A percentile compares a stretch with the other conserved stretches of the same genome.
phyloP scores from a whole-genome alignment of 1,284 basidiomycete species.

The Cutaneotrichosporon cavernicola region DNA sequence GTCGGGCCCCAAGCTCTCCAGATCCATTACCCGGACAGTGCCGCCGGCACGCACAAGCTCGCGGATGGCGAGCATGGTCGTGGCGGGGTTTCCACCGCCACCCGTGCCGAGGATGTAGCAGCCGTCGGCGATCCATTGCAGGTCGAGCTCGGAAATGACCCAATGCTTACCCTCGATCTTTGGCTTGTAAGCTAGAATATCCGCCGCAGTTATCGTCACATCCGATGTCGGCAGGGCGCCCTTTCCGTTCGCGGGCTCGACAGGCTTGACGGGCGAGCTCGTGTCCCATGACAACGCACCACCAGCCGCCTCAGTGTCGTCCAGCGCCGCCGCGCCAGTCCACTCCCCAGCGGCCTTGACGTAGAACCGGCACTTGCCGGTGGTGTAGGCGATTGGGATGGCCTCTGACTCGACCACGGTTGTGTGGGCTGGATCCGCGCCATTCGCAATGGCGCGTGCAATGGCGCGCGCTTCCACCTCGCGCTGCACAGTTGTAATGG shows the following conservation, averaged over 20 bases:
- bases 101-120: slow-evolving; percentile 47
- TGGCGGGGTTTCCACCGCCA: slow-evolving; percentile 40
- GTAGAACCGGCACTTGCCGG: slow-evolving; percentile 40
- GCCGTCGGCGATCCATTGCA: slow-evolving; percentile 44
- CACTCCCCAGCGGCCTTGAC: slow-evolving; percentile 49
- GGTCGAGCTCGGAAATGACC: slow-evolving; percentile 41
- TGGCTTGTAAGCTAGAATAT: slow-evolving; percentile 35
- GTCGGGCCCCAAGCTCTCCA: slow-evolving; percentile 24
- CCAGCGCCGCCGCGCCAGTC: slow-evolving; percentile 24
- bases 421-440: slow-evolving; percentile 54
- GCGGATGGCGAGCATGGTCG: slow-evolving; percentile 30
- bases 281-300: slow-evolving; percentile 11
- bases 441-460: slow-evolving; percentile 55
- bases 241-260: slow-evolving; percentile 16
- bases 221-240: slow-evolving; percentile 12
- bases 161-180: slow-evolving; percentile 33
- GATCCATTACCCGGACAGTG: slow-evolving; percentile 37
- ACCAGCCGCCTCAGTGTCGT: slow-evolving; percentile 5
- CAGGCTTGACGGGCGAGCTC: neutral
- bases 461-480: slow-evolving; percentile 56
- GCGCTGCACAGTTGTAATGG: slow-evolving; percentile 37
- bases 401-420: slow-evolving; percentile 57
- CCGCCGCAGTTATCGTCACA: slow-evolving; percentile 10
- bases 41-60: slow-evolving; percentile 38
- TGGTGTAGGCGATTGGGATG: slow-evolving; percentile 43